Base-by-base conservation (phyloP, 495 filamentous ascomycete genomes). In the Cercophora sp. region DNA sequence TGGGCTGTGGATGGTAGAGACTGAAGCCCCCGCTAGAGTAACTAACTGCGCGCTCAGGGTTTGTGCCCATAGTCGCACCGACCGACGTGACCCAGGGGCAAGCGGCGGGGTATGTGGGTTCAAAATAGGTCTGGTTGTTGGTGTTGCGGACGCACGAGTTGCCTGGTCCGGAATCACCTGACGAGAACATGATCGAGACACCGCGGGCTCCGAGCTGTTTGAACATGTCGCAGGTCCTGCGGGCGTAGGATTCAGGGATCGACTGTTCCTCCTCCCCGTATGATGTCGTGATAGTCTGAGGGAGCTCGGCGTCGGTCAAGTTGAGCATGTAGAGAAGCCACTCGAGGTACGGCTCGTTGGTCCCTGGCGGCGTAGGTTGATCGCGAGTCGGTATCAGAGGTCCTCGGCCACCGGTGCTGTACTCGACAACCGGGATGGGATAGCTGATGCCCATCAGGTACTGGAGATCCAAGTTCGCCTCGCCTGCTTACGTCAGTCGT, bases 181-280 rank as follows among this genome's bases (percentile, higher is more conserved):
- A 84, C 5, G 84, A 80, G 65, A 86, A 86, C 43, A 94, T 69
- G 1, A 94, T 73, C 5, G 86, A 85, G 2, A 90, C 85, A 41
- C 89, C 89, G 20, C 88, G 85, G 26, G 80, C 80, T 31, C 87
- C 88, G 13, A 93, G 80, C 54, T 76, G 70, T 35, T 66, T 68
- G 55, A 76, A 70, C 64, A 88, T 79, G 63, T 85, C 81, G 72
- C 89, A 93, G 4, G 89, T 85, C 32, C 73, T 77, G 36, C 71
- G 69, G 35, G 86, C 83, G 58, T 90, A 94, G 1, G 74, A 64
- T 27, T 72, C 61, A 0, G 88, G 87, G 0, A 93, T 79, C 4
- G 81, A 86, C 70, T 91, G 70, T 63, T 95, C 89, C 40, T 90
- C 80, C 57, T 92, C 88, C 34, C 87, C 87, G 63, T 93, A 95